phyloP scores from a whole-genome alignment of 140 eudicot species.

The Erigeron philadelphicus region DNA sequence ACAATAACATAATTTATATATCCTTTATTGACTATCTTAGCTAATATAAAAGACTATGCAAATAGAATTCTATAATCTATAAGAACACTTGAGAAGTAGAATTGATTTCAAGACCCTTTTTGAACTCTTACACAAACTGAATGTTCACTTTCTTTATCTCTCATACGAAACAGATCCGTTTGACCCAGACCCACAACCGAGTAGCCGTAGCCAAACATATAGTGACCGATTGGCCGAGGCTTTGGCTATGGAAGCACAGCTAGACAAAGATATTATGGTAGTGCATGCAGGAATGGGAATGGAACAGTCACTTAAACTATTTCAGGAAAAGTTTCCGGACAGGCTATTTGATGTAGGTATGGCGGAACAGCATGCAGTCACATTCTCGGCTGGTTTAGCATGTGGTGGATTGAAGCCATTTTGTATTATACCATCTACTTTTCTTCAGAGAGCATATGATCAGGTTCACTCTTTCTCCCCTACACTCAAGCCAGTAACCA shows the following conservation, averaged over 20 bases:
- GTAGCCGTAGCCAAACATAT: conserved; percentile 43
- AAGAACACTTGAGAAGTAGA: conserved; percentile 8
- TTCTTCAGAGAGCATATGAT: conserved; percentile 89
- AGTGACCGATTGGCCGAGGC: conserved; percentile 68
- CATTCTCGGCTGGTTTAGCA: conserved; percentile 86
- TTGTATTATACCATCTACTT: conserved; percentile 89
- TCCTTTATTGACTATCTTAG: neutral
- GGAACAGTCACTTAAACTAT: conserved; percentile 55
- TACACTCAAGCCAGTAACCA: neutral
- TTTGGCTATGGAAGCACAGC: conserved; percentile 56
- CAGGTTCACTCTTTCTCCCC: conserved; percentile 49
- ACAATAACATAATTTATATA: neutral
- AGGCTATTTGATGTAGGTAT: conserved; percentile 80
- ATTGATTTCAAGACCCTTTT: too few species aligned
- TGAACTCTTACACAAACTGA: neutral
- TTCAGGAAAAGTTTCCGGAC: conserved; percentile 56
- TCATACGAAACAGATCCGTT: conserved; percentile 43
- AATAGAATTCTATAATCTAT: conserved; percentile 7
- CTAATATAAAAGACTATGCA: neutral
- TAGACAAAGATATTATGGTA: conserved; percentile 75
- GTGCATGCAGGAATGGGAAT: conserved; percentile 88
- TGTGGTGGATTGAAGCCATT: conserved; percentile 93
- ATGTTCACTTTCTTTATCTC: neutral
- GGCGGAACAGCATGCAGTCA: conserved; percentile 98
- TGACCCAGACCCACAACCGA: conserved; percentile 35